Base-by-base conservation (phyloP, 2,329 filamentous ascomycete genomes). In the Colletotrichum caudatum region DNA sequence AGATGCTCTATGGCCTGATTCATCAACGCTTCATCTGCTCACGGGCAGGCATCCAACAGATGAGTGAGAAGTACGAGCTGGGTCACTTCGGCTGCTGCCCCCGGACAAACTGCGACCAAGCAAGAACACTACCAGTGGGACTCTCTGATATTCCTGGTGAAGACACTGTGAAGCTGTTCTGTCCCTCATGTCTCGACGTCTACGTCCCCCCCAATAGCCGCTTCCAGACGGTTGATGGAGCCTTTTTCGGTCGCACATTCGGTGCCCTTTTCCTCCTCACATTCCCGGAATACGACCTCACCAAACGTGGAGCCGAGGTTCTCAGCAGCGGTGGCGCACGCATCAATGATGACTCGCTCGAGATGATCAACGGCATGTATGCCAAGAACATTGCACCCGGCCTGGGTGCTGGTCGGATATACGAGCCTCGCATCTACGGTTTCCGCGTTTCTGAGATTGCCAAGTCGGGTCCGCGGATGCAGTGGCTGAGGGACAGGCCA, bases 11-110 rank as follows among this genome's bases (percentile, higher is more conserved):
- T 83, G 96, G 96, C 51, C 89, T 99, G 71, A 99, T 99, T 81
- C 96, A 99, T 84, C 96, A 98, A 82, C 93, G 96, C 69, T 99
- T 98, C 83, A 98, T 99, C 83, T 98, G 95, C 78, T 98, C 95
- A 33, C 90, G 96, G 71, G 94, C 94, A 2, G 96, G 96, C 64
- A 98, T 99, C 78, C 95, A 98, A 83, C 95, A 98, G 81, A 99
- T 99, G 96, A 94, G 95, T 74, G 96, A 99, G 82, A 99, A 99
- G 82, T 99, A 98, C 85, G 95, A 98, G 82, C 88, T 97, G 60
- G 93, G 95, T 73, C 95, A 99, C 84, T 99, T 99, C 79, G 96
- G 96, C 64, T 91, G 92, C 76, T 99, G 96, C 81, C 96, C 96
- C n/a, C 90, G 96, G 71, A 97, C 95, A 71, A 91, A 95, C 82